Evolutionary conservation across 352 stramenopile species (phyloP), one percentile per base, ranked within the genome.

Genomic region (Phytopythium montanum): DNA sequence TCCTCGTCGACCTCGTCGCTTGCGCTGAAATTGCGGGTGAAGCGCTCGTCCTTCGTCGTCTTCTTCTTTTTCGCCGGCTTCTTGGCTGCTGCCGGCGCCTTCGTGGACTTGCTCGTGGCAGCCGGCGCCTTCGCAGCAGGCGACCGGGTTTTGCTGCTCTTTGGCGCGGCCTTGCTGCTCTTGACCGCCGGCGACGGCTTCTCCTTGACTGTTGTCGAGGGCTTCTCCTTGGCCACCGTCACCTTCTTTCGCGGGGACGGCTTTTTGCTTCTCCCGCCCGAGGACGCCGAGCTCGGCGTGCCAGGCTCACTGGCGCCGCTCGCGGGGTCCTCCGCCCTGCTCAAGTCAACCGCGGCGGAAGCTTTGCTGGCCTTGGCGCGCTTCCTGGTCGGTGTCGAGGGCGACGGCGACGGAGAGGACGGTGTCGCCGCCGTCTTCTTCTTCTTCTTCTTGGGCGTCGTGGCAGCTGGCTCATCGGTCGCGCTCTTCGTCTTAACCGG

Each of bases 1-100:
- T 75, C 70, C 0, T 73, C 53, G 16, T 68, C 51, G n/a, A 75
- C 60, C 14, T 65, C 57, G 7, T 70, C 60, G 41, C 62, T 54
- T 31, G 52, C 51, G 21, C 55, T 41, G 19, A 60, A 55, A 25
- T 59, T 34, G 42, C 59, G 16, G 21, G 25, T 8, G 18, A 26
- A 23, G 23, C 18, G 23, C 8, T 39, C 13, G 33, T 21, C n/a
- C n/a, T 25, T 49, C 36, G 28, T 41, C 26, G 55, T 62, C 46
- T 44, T 62, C 29, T 34, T 54, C 42, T 48, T 51, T 6, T 34
- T 36, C 45, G 39, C 23, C 45, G 31, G 52, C 21, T 59, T 58
- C 54, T 54, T 66, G 9, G 54, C 34, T 13, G 38, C 23, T 4
- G 21, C 29, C 9, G 25, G 23, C 3, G 31, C 25, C 51, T 56